Conservation (phyloP, 768 basidiomycete species). For the Lyophyllum shimeji region DNA sequence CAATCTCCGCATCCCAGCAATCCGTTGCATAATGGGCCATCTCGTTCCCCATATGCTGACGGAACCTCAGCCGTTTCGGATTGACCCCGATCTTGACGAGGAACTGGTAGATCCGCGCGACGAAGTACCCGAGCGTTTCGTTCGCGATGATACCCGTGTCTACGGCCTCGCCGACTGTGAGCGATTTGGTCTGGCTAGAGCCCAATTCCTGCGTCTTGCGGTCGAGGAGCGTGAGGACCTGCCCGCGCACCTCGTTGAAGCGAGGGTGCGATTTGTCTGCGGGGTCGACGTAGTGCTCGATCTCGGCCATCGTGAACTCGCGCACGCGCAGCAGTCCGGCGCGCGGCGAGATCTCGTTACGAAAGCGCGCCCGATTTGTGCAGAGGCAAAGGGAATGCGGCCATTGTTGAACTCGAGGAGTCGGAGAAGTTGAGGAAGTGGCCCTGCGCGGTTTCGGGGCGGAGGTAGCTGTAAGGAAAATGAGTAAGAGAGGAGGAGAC, state of each 20-base stretch:
- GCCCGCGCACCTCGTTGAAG: slow-evolving; percentile 80
- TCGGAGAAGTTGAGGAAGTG: slow-evolving; percentile 99
- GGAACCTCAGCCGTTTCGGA: slow-evolving; percentile 79
- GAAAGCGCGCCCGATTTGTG: slow-evolving; percentile 95
- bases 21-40: slow-evolving; percentile 99
- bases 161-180: slow-evolving; percentile 90
- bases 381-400: slow-evolving; percentile 93
- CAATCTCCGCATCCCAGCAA: slow-evolving; percentile 99
- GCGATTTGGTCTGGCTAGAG: slow-evolving; percentile 56
- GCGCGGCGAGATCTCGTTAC: slow-evolving; percentile 97
- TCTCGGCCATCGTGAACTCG: slow-evolving; percentile 99
- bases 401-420: slow-evolving; percentile 98
- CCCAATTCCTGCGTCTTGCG: slow-evolving; percentile 83
- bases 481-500: background rate
- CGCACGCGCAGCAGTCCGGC: slow-evolving; percentile 95
- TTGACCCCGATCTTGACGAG: slow-evolving; percentile 89
- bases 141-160: slow-evolving; percentile 86
- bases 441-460: slow-evolving; percentile 97
- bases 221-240: slow-evolving; percentile 76
- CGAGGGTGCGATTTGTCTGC: slow-evolving; percentile 82
- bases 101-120: slow-evolving; percentile 90
- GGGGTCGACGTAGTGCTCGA: slow-evolving; percentile 98
- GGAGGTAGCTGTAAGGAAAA: slow-evolving; percentile 65
- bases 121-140: slow-evolving; percentile 96
- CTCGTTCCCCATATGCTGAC: slow-evolving; percentile 98